Conservation (phyloP, 352 stramenopile genomes). For the Blastocystis hominis region DNA sequence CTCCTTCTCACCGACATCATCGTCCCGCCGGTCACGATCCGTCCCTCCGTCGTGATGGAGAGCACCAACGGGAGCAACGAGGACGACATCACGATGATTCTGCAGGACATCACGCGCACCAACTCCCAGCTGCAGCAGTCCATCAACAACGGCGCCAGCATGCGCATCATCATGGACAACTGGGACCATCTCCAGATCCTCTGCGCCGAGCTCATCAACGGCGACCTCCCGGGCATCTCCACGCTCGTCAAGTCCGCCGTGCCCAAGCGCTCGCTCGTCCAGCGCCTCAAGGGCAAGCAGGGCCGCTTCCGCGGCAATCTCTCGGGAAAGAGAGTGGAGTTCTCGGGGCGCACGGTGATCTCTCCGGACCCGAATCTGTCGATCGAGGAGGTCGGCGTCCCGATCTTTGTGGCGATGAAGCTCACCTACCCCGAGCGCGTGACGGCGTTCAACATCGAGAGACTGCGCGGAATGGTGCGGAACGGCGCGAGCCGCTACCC, state of each 20-base stretch:
- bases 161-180: conserved; percentile 96
- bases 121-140: conserved; percentile 87
- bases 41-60: conserved; percentile 94
- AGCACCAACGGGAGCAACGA: conserved; percentile 85
- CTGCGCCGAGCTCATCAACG: conserved; percentile 95
- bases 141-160: conserved; percentile 83
- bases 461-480: conserved; percentile 81
- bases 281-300: conserved; percentile 91
- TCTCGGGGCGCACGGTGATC: conserved; percentile 96
- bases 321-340: conserved; percentile 95
- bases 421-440: conserved; percentile 97
- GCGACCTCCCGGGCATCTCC: conserved; percentile 87
- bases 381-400: conserved; percentile 87
- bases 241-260: conserved; percentile 81
- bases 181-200: conserved; percentile 95
- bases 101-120: conserved; percentile 97
- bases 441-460: conserved; percentile 91
- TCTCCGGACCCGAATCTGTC: conserved; percentile 92
- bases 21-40: conserved; percentile 94
- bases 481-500: conserved; percentile 86
- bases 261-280: conserved; percentile 87
- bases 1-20: conserved; percentile 90
- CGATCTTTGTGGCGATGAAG: conserved; percentile 82
- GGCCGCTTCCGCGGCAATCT: conserved; percentile 96
- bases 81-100: conserved; percentile 94